Evolutionary conservation across 1,284 basidiomycete species (phyloP), one percentile per base, ranked within the genome.

Genomic region (Hypsizygus ulmarius): DNA sequence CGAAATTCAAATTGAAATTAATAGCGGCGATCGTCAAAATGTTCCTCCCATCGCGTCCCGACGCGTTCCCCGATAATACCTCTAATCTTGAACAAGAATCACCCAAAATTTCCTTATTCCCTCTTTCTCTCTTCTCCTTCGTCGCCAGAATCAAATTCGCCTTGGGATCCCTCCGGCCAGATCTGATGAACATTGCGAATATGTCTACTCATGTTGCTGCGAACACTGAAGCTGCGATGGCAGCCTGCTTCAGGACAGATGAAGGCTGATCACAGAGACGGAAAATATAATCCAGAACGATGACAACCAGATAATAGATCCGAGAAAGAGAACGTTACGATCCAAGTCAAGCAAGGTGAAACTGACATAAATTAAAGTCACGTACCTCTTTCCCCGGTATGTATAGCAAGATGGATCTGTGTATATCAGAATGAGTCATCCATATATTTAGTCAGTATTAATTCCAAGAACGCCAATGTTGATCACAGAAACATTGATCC

Each of bases 321-420:
- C 39, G 21, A 27, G n/a, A 33, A 47, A 44, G 25, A 39, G 9
- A 18, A 30, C 7, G 21, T 25, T 25, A 25, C 21, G 21, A 7
- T 25, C 7, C 21, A 25, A 25, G 21, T 25, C 21, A 7, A 25
- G 21, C 21, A 25, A 7, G 21, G 7, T 7, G 3, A 25, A 25
- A 25, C 21, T 7, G 21, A 25, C 7, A 25, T 7, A 7, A 25
- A 25, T 25, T 7, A 7, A n/a, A 15, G 29, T 21, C 35, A 51
- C 42, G 40, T 39, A 50, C 57, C 55, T 59, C 51, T 55, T 52
- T 59, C 56, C 40, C 57, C 57, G 19, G 57, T 59, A 33, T 59
- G 57, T 10, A 57, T 57, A 9, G 57, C 57, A 37, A 57, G 44
- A 50, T 59, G 57, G 35, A 59, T 59, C 57, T 59, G 35, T 14